These are phyloP conservation scores for Aspergillus amoenus DNA, from an alignment of 2,329 filamentous ascomycete genomes.

Conservation along the genomic window DNA sequence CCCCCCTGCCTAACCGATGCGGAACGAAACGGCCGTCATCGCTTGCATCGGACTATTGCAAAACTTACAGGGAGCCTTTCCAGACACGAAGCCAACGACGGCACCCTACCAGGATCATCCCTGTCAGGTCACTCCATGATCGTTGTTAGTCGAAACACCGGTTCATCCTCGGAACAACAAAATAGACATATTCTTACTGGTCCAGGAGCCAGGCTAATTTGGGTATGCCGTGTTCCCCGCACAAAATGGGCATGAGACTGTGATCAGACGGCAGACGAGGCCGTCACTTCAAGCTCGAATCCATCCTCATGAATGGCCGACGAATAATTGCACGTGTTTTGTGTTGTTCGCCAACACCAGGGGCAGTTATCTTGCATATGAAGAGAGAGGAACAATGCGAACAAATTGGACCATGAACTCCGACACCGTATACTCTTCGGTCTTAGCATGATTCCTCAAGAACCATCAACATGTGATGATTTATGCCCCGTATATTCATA, in stretches of 20 bases:
- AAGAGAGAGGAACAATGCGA: not conserved
- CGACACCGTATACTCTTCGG: not conserved
- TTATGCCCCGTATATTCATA: not conserved
- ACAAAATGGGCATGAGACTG: not conserved
- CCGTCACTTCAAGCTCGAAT: not conserved
- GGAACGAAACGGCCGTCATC: not conserved
- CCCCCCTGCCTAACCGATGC: not conserved
- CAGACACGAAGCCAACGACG: not conserved
- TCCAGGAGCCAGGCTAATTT: constrained; percentile 4
- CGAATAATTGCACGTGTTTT: not conserved
- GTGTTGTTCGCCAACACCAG: not conserved
- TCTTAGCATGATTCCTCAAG: not conserved
- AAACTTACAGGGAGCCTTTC: not conserved
- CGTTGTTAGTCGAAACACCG: constrained; percentile 2
- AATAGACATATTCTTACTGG: constrained; percentile 2
- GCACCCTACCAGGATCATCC: not conserved
- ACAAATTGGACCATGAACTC: too few species aligned
- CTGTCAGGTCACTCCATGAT: not conserved
- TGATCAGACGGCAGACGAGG: constrained; percentile 1
- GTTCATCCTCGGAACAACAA: constrained; percentile 1
- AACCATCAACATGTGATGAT: not conserved
- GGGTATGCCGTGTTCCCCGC: constrained; percentile 12
- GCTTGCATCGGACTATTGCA: constrained; percentile 2
- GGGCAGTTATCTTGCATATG: not conserved
- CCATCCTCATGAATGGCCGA: not conserved